phyloP scores from a whole-genome alignment of 768 basidiomycete species.

The Boletus rubropictus region DNA sequence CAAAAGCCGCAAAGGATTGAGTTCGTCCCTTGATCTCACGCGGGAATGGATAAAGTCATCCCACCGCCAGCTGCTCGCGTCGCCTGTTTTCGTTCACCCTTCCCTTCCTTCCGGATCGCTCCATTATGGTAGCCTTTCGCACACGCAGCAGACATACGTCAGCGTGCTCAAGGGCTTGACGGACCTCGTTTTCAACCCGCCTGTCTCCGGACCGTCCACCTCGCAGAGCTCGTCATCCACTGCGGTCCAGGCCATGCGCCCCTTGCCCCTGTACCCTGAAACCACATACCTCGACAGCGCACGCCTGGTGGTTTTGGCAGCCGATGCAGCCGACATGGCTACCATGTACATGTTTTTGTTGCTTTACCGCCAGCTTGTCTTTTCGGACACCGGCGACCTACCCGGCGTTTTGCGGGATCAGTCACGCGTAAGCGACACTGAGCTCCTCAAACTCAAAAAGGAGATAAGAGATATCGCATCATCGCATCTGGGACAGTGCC shows the following conservation, averaged over 20 bases:
- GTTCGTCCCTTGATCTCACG: conserved; percentile 47
- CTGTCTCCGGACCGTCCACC: conserved; percentile 34
- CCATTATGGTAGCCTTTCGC: conserved; percentile 41
- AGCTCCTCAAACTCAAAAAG: conserved; percentile 57
- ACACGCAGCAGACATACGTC: conserved; percentile 43
- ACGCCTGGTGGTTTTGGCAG: conserved; percentile 58
- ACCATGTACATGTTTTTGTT: conserved; percentile 77
- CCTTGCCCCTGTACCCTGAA: conserved; percentile 57
- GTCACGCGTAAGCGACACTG: conserved; percentile 44
- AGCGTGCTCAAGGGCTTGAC: conserved; percentile 54
- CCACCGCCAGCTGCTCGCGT: conserved; percentile 40
- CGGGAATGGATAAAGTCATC: conserved; percentile 61
- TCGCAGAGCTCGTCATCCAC: conserved; percentile 26
- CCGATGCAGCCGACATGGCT: conserved; percentile 70
- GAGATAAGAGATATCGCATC: conserved; percentile 69
- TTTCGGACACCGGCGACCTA: conserved; percentile 39
- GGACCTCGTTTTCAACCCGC: conserved; percentile 60
- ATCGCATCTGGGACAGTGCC: conserved; percentile 55
- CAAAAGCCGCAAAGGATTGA: conserved; percentile 47
- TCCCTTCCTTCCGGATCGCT: conserved; percentile 38
- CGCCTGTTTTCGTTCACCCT: conserved; percentile 40
- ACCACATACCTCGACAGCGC: conserved; percentile 75
- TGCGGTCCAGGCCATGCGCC: conserved; percentile 30
- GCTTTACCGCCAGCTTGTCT: conserved; percentile 70
- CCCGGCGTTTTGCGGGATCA: conserved; percentile 25